Conservation (phyloP, 352 stramenopile species). For the Peronospora belbahrii region DNA sequence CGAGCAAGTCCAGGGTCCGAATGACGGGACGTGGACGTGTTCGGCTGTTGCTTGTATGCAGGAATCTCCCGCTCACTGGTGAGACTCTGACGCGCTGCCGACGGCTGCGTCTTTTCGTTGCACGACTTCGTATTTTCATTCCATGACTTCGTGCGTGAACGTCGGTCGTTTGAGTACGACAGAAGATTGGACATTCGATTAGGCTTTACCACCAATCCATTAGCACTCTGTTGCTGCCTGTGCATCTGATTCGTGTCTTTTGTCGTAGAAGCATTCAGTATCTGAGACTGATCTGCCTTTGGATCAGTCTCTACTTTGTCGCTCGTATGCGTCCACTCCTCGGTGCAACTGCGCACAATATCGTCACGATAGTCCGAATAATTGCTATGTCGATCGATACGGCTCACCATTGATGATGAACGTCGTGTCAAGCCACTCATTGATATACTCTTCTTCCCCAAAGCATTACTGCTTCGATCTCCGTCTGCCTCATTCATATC, state of each 20-base stretch:
- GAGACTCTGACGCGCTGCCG: slow-evolving; percentile 28
- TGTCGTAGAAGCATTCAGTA: slow-evolving; percentile 1
- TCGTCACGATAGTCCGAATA: slow-evolving; percentile 33
- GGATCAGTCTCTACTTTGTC: slow-evolving; percentile 22
- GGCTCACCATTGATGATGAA: slow-evolving; percentile 25
- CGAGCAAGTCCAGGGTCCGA: slow-evolving; percentile 59
- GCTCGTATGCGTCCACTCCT: slow-evolving; percentile 19
- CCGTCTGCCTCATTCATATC: slow-evolving; percentile 60
- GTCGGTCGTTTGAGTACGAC: slow-evolving; percentile 35
- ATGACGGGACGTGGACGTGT: slow-evolving; percentile 37
- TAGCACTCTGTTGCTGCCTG: slow-evolving; percentile 20
- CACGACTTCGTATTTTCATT: slow-evolving; percentile 52
- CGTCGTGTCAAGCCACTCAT: slow-evolving; percentile 18
- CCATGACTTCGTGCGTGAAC: slow-evolving; percentile 44
- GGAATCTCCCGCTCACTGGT: slow-evolving; percentile 38
- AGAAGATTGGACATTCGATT: slow-evolving; percentile 50
- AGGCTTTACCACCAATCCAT: slow-evolving; percentile 30
- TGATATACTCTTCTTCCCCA: slow-evolving; percentile 20
- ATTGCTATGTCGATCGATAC: slow-evolving; percentile 27
- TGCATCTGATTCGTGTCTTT: slow-evolving; percentile 4
- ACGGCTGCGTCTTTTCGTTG: slow-evolving; percentile 30
- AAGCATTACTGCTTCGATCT: slow-evolving; percentile 37
- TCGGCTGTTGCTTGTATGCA: slow-evolving; percentile 35
- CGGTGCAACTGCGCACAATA: slow-evolving; percentile 18
- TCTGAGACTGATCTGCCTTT: slow-evolving; percentile 26